These are phyloP conservation scores for Geotrichum klebahnii DNA, from an alignment of 1,139 yeast species.

Conservation along the genomic window DNA sequence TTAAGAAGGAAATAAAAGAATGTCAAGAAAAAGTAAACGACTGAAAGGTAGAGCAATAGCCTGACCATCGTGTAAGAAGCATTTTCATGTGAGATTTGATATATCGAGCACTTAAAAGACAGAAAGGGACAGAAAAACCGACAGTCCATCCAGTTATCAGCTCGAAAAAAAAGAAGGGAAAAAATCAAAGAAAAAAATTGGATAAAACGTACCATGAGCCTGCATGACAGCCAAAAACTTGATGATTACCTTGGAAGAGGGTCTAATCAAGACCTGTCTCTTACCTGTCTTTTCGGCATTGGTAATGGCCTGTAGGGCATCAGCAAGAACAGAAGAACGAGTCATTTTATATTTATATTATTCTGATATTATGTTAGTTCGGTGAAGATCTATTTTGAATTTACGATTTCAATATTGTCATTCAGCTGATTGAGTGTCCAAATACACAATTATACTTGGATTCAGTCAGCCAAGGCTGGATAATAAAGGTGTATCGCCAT, in stretches of 20 bases:
- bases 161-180: constrained; percentile 26
- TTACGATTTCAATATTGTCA: neutral
- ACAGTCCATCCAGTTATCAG: constrained; percentile 97
- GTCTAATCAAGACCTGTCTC: constrained; percentile 98
- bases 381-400: neutral
- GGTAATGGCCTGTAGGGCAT: constrained; percentile 97
- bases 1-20: constrained; percentile 25
- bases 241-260: constrained; percentile 96
- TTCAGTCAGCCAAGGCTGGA: constrained; percentile 20
- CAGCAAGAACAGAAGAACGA: constrained; percentile 98
- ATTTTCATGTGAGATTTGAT: constrained; percentile 44
- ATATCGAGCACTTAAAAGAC: constrained; percentile 97
- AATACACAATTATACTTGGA: constrained; percentile 10
- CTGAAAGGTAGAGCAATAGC: constrained; percentile 37
- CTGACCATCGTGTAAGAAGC: constrained; percentile 73
- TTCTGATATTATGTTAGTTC: constrained; percentile 18
- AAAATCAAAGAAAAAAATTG: constrained; percentile 9
- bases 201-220: constrained; percentile 67
- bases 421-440: constrained; percentile 20
- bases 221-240: constrained; percentile 97
- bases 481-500: constrained; percentile 21
- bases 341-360: constrained; percentile 58
- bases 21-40: constrained; percentile 81
- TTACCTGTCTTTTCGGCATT: constrained; percentile 99
- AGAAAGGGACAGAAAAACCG: constrained; percentile 82